Conservation (phyloP, 805 yeast genomes). For the Soucietia sequanensis region DNA sequence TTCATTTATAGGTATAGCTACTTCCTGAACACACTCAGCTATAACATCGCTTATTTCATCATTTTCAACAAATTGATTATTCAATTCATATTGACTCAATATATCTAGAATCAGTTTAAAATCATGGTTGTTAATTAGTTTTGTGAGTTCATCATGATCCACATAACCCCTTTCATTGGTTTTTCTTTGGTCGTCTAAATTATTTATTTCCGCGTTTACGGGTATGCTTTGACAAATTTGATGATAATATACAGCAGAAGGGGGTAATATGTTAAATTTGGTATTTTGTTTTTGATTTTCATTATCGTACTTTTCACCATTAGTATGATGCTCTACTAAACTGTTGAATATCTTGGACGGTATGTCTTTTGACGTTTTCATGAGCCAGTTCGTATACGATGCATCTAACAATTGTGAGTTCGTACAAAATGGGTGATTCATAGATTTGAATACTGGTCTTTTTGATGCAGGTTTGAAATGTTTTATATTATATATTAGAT, state of each 20-base stretch:
- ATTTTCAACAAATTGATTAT: background rate
- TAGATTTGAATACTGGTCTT: constrained; percentile 11
- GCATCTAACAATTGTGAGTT: constrained; percentile 15
- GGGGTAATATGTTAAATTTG: background rate
- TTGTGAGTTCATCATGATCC: background rate
- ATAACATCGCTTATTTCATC: background rate
- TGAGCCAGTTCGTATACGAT: constrained; percentile 16
- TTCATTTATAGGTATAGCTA: background rate
- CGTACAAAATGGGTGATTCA: constrained; percentile 18
- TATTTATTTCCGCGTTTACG: too few relatives aligned
- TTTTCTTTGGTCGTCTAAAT: background rate
- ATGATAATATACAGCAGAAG: background rate
- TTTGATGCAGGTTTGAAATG: constrained; percentile 7
- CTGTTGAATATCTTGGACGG: constrained; percentile 5
- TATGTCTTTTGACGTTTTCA: constrained; percentile 10
- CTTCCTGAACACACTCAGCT: background rate
- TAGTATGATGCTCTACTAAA: constrained; percentile 2
- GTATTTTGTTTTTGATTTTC: background rate
- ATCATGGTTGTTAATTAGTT: background rate
- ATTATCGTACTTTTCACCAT: background rate
- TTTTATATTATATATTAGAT: constrained; percentile 12
- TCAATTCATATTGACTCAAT: background rate
- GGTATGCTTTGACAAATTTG: background rate
- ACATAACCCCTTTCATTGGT: background rate
- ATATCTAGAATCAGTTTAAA: background rate